Evolutionary conservation across 1,284 basidiomycete genomes (phyloP).

Genomic region (Pseudozyma flocculosa): DNA sequence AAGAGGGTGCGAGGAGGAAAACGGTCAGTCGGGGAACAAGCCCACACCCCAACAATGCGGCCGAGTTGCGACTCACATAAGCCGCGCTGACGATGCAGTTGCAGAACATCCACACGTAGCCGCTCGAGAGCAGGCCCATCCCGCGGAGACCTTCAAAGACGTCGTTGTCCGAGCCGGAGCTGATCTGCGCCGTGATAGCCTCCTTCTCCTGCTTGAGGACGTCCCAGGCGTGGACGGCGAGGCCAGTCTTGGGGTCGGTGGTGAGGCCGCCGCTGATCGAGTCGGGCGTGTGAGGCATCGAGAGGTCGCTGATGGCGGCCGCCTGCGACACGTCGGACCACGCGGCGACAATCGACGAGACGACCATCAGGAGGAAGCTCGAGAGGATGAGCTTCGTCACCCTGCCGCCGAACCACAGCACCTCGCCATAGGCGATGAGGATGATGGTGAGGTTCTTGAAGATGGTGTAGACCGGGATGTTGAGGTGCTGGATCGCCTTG

Average conservation of each 20-base stretch:
- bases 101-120: constrained; percentile 93
- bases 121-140: constrained; percentile 58
- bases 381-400: constrained; percentile 84
- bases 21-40: neutral
- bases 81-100: constrained; percentile 90
- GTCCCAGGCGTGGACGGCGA: constrained; percentile 20
- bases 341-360: constrained; percentile 94
- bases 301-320: constrained; percentile 55
- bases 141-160: constrained; percentile 38
- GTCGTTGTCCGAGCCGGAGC: constrained; percentile 21
- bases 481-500: constrained; percentile 71
- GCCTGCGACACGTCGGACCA: constrained; percentile 78
- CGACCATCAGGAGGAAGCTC: constrained; percentile 91
- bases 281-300: constrained; percentile 49
- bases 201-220: constrained; percentile 34
- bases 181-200: constrained; percentile 21
- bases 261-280: constrained; percentile 27
- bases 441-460: constrained; percentile 99
- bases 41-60: too few species aligned
- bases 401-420: constrained; percentile 90
- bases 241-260: constrained; percentile 23
- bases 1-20: neutral
- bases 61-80: constrained; percentile 71
- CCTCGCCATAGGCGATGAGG: constrained; percentile 96
- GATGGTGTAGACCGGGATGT: constrained; percentile 67